These are phyloP conservation scores for Starmerella floris DNA, from an alignment of 805 yeast genomes.

Conservation along the genomic window DNA sequence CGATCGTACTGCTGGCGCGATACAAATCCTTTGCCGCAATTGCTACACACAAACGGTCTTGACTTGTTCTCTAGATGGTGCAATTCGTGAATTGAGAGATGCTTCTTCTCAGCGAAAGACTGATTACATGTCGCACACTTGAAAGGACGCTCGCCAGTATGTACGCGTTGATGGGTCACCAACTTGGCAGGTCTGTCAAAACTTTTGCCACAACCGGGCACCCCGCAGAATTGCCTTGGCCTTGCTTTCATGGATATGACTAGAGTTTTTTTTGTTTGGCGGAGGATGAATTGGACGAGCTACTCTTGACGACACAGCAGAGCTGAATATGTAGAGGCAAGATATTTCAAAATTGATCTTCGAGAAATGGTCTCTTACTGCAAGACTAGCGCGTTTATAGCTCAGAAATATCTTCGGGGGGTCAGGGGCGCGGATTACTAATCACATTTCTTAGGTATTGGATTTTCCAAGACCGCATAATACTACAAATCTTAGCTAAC, in stretches of 20 bases:
- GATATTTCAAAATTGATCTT: neutral
- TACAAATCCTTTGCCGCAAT: slow-evolving; percentile 73
- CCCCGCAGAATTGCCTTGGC: slow-evolving; percentile 40
- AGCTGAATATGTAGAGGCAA: too few species aligned
- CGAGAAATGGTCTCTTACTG: neutral
- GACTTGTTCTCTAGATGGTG: slow-evolving; percentile 41
- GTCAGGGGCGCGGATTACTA: too few species aligned
- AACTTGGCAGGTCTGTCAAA: slow-evolving; percentile 71
- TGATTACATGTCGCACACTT: slow-evolving; percentile 51
- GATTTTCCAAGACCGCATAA: too few species aligned
- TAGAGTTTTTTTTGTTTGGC: too few species aligned
- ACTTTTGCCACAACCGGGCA: slow-evolving; percentile 51
- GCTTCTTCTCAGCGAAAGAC: slow-evolving; percentile 64
- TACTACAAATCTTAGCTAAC: too few species aligned
- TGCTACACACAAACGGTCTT: slow-evolving; percentile 59
- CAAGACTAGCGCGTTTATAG: too few species aligned
- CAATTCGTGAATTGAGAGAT: slow-evolving; percentile 56
- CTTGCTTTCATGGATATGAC: slow-evolving; percentile 3
- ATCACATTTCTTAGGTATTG: too few species aligned
- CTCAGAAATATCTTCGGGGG: too few species aligned
- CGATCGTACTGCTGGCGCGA: slow-evolving; percentile 68
- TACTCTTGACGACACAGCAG: too few species aligned
- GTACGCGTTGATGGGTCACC: slow-evolving; percentile 68
- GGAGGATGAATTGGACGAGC: too few species aligned
- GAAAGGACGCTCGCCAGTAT: slow-evolving; percentile 68